Base-by-base conservation (phyloP, 768 basidiomycete species). In the Nidularia sp. region DNA sequence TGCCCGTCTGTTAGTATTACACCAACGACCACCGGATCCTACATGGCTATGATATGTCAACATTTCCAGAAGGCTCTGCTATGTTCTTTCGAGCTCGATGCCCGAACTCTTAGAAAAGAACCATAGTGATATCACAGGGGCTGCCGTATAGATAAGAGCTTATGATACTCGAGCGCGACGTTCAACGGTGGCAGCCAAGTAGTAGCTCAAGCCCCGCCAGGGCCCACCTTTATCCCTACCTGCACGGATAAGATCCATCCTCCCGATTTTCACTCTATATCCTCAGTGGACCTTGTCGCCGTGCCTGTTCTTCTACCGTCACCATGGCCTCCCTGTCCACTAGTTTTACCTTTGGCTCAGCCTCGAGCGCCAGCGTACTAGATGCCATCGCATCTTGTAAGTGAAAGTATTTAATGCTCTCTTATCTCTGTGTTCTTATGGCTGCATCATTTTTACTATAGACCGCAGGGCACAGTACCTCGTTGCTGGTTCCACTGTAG, bases 391-490 rank as follows among this genome's bases (percentile, higher is more conserved):
- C 77, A 15, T 85, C 85, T 12, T 86, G 85, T 83, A 57, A 62
- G 78, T 66, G 42, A 49, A 15, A 29, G 29, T 32, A 33, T 31
- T 15, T 42, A 32, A 39, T 52, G 48, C 45, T 45, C 18, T 8
- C 5, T 33, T 22, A n/a, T 10, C 35, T 55, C 31, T 2, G 25
- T 29, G 25, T 29, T 29, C 25, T 29, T 29, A 29, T 29, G 25
- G 25, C 25, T 29, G 25, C 25, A 2, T 29, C 42, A 45, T 50
- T 31, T 55, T 53, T 15, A 50, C 52, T 54, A 15, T 56, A 90
- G 88, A 89, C 63, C 82, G 81, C 50, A 79, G 88, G 32, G 72
- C 85, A 6, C 86, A 88, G 61, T 85, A 79, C 60, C 76, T 88
- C 8, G 72, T 81, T 39, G 82, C 81, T 18, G 80, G 79, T 48